A percentile compares a stretch with the other conserved stretches of the same genome.
phyloP scores from a whole-genome alignment of 352 stramenopile genomes.

The Globisporangium irregulare region DNA sequence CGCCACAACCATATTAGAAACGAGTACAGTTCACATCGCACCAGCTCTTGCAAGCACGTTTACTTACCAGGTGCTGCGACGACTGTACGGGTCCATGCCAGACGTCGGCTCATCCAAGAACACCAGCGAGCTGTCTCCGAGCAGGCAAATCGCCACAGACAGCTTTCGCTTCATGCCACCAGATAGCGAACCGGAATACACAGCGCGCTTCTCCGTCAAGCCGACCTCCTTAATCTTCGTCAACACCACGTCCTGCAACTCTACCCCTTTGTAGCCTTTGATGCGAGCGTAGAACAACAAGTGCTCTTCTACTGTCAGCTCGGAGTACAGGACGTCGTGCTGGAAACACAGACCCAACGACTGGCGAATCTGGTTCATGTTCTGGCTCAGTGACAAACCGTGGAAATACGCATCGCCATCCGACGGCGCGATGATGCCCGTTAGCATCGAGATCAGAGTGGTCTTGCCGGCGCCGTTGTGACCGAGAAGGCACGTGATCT shows the following conservation, averaged over 20 bases:
- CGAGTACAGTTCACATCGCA: no score
- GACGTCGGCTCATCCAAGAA: conserved; percentile 91
- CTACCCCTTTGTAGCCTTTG: no score
- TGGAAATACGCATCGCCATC: no score
- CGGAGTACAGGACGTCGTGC: no score
- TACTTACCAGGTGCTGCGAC: conserved; percentile 81
- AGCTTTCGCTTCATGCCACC: conserved; percentile 92
- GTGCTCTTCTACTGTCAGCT: no score
- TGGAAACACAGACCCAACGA: no score
- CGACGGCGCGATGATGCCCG: conserved; percentile 29
- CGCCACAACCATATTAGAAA: no score
- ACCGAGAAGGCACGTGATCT: conserved; percentile 72
- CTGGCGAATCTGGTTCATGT: no score
- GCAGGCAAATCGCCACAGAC: conserved; percentile 87
- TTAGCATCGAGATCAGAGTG: conserved; percentile 80
- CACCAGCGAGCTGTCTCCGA: conserved; percentile 82
- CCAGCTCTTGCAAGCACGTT: no score
- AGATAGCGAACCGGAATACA: conserved; percentile 53
- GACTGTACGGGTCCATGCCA: conserved; percentile 95
- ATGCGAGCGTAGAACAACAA: no score
- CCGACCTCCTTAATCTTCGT: conserved; percentile 36
- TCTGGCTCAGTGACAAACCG: no score
- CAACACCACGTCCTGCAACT: no score
- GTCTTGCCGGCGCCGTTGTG: conserved; percentile 82
- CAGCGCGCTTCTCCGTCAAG: conserved; percentile 48